These are phyloP conservation scores for Yamadazyma kanchanaburiensis DNA, from an alignment of 1,139 yeast genomes.

Conservation along the genomic window DNA sequence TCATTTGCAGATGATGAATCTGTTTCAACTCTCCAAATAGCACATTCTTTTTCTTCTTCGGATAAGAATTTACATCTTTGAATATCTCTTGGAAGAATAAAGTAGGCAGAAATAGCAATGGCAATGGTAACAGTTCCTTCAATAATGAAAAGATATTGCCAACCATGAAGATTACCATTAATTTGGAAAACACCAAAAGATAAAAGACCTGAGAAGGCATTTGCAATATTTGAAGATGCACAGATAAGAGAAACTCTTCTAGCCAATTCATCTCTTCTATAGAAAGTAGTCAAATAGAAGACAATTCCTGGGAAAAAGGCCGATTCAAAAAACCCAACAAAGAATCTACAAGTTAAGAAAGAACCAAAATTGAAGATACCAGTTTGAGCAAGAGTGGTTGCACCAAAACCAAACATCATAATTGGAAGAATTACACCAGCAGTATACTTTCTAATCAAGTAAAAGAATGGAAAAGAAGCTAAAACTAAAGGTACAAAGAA, in stretches of 20 bases:
- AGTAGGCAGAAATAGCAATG: constrained; percentile 50
- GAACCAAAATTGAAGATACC: constrained; percentile 22
- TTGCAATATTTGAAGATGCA: constrained; percentile 24
- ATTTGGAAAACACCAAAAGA: constrained; percentile 27
- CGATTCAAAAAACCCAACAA: constrained; percentile 26
- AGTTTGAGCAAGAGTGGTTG: constrained; percentile 21
- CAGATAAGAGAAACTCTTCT: constrained; percentile 23
- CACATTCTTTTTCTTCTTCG: constrained; percentile 24
- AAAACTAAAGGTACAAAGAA: constrained; percentile 29
- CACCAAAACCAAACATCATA: constrained; percentile 27
- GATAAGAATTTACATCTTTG: constrained; percentile 23
- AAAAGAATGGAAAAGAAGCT: constrained; percentile 32
- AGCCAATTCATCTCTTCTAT: constrained; percentile 24
- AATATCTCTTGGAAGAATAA: constrained; percentile 20
- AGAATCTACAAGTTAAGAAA: constrained; percentile 24
- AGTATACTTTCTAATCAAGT: constrained; percentile 25
- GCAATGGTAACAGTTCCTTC: constrained; percentile 58
- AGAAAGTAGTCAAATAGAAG: constrained; percentile 28
- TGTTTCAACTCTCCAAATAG: constrained; percentile 21
- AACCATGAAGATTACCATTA: constrained; percentile 35
- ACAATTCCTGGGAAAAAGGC: constrained; percentile 27
- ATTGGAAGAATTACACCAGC: constrained; percentile 28
- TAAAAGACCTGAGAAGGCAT: constrained; percentile 22
- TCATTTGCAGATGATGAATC: constrained; percentile 24
- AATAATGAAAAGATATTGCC: constrained; percentile 63